Evolutionary conservation across 768 basidiomycete species (phyloP).

Genomic region (Mrakia hoshinonis): DNA sequence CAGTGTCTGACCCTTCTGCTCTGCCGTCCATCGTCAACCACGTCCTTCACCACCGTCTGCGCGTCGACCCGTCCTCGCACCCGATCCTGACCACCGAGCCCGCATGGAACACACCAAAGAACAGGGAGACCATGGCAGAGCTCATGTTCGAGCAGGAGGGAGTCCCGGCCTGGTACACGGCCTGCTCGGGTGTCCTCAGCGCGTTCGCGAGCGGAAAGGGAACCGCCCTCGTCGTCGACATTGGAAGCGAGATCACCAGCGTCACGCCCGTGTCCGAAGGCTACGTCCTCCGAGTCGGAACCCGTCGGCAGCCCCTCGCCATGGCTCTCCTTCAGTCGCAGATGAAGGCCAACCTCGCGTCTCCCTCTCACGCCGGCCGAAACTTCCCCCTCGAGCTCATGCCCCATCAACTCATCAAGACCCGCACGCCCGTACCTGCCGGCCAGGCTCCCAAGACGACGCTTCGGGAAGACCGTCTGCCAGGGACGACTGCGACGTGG

Average conservation of each 20-base stretch:
- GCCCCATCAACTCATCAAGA: slow-evolving; percentile 84
- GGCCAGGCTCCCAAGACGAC: slow-evolving; percentile 57
- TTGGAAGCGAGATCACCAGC: slow-evolving; percentile 79
- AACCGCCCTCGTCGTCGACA: slow-evolving; percentile 90
- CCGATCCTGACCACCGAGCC: slow-evolving; percentile 90
- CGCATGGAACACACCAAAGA: slow-evolving; percentile 89
- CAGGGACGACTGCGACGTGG: slow-evolving; percentile 73
- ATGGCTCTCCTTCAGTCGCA: slow-evolving; percentile 61
- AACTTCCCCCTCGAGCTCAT: slow-evolving; percentile 20
- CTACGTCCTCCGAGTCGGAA: slow-evolving; percentile 91
- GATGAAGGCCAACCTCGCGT: slow-evolving; percentile 53
- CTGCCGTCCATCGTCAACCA: slow-evolving; percentile 39
- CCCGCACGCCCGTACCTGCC: slow-evolving; percentile 59
- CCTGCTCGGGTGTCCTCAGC: slow-evolving; percentile 86
- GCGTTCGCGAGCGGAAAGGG: slow-evolving; percentile 98
- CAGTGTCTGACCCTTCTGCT: slow-evolving; percentile 39
- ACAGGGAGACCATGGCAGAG: slow-evolving; percentile 89
- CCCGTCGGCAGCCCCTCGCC: slow-evolving; percentile 47
- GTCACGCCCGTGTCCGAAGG: slow-evolving; percentile 95
- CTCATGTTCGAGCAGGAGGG: slow-evolving; percentile 96
- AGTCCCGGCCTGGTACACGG: slow-evolving; percentile 91
- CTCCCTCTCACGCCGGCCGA: neutral
- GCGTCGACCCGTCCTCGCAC: slow-evolving; percentile 69
- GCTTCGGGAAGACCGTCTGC: slow-evolving; percentile 64
- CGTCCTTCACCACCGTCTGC: slow-evolving; percentile 57